A percentile compares a stretch with the other conserved stretches of the same genome.
Conservation (phyloP, 1,284 basidiomycete species). For the Salmacisia buchloeana region DNA sequence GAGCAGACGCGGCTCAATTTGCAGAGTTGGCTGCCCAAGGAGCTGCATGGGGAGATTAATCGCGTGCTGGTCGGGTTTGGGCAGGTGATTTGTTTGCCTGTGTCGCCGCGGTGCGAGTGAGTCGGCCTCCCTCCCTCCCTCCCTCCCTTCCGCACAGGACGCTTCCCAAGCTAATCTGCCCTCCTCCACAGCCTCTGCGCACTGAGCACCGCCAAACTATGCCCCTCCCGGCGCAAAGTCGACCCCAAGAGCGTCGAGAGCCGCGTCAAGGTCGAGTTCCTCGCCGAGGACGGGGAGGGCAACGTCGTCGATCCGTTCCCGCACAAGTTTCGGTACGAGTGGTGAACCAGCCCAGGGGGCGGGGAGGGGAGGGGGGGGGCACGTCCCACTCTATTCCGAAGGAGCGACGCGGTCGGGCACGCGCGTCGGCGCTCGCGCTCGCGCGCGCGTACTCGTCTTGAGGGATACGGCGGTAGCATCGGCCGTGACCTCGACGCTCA, state of each 20-base stretch:
- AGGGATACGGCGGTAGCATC: too few relatives aligned
- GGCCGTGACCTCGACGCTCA: too few relatives aligned
- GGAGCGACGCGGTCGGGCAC: too few relatives aligned
- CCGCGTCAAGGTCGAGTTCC: conserved; percentile 20
- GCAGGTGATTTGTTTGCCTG: conserved; percentile 79
- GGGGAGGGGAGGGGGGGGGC: too few relatives aligned
- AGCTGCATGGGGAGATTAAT: conserved; percentile 39
- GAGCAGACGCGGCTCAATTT: conserved; percentile 64
- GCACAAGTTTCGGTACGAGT: conserved; percentile 3
- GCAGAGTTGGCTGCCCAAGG: conserved; percentile 42
- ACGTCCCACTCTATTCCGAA: too few relatives aligned
- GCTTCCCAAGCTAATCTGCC: background rate
- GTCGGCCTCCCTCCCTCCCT: background rate
- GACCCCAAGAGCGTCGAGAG: conserved; percentile 29
- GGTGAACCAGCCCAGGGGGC: too few relatives aligned
- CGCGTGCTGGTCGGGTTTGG: conserved; percentile 47
- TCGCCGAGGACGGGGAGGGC: conserved; percentile 12
- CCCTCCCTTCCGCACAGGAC: conserved; percentile 30
- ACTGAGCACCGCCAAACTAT: conserved; percentile 26
- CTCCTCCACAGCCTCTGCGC: conserved; percentile 23
- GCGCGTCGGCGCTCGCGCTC: too few relatives aligned
- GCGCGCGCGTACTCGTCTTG: too few relatives aligned
- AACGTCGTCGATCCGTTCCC: background rate
- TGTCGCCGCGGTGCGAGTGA: conserved; percentile 73
- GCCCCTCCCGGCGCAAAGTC: conserved; percentile 31